These are phyloP conservation scores for Ceratobasidium sp. DNA, from an alignment of 1,284 basidiomycete genomes.

Conservation along the genomic window DNA sequence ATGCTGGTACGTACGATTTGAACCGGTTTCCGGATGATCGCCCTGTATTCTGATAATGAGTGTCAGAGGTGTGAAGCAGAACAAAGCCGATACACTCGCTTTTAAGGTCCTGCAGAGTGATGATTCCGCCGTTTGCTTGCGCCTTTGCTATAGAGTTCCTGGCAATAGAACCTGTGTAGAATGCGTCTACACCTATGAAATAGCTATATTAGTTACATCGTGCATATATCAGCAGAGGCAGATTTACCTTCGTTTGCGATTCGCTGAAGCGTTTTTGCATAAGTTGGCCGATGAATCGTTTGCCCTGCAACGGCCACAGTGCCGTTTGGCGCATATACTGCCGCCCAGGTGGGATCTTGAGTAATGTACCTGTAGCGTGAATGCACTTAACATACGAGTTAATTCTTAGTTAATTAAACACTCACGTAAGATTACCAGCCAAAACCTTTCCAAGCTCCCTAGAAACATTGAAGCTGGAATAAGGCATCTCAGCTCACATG, in stretches of 20 bases:
- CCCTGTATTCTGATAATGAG: conserved; percentile 29
- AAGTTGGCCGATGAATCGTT: conserved; percentile 28
- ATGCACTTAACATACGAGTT: background rate
- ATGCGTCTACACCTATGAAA: conserved; percentile 4
- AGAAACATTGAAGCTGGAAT: conserved; percentile 15
- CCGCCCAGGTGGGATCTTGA: conserved; percentile 24
- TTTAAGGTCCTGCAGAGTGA: conserved; percentile 31
- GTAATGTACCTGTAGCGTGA: conserved; percentile 6
- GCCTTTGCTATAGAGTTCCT: conserved; percentile 26
- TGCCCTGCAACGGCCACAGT: conserved; percentile 28
- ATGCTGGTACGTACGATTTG: conserved; percentile 6
- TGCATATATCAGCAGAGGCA: background rate
- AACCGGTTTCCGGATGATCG: conserved; percentile 30
- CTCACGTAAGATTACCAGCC: conserved; percentile 24
- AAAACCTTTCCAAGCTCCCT: conserved; percentile 31
- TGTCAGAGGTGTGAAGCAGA: background rate
- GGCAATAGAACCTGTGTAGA: conserved; percentile 36
- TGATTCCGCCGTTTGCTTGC: conserved; percentile 34
- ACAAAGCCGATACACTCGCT: background rate
- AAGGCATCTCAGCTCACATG: background rate
- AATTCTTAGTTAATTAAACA: background rate
- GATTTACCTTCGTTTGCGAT: conserved; percentile 28
- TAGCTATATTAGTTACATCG: background rate
- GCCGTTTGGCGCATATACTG: conserved; percentile 36
- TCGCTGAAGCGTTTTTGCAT: conserved; percentile 34